These are phyloP conservation scores for Mucor piriformis DNA, from an alignment of 371 early-diverging fungal species.

Conservation along the genomic window DNA sequence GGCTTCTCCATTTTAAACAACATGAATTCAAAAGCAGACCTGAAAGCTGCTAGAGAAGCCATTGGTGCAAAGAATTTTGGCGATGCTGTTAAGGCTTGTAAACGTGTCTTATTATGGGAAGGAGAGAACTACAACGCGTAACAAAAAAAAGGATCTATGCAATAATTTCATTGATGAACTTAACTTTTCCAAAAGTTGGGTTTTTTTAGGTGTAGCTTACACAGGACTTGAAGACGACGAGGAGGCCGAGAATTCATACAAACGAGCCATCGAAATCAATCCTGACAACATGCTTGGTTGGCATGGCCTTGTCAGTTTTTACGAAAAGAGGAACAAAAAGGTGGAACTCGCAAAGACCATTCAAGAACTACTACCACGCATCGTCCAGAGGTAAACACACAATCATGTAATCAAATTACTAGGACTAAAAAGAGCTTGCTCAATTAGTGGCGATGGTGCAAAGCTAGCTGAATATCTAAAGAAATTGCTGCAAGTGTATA, in stretches of 20 bases:
- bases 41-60: slow-evolving; percentile 82
- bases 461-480: slow-evolving; percentile 62
- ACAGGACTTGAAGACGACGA: slow-evolving; percentile 66
- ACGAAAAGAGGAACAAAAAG: slow-evolving; percentile 58
- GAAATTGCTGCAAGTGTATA: slow-evolving; percentile 58
- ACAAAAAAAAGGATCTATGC: not conserved
- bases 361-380: slow-evolving; percentile 35
- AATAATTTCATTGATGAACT: not conserved
- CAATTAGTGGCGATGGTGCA: slow-evolving; percentile 53
- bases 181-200: slow-evolving; percentile 47
- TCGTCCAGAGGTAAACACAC: slow-evolving; percentile 27
- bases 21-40: slow-evolving; percentile 64
- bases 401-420: not conserved
- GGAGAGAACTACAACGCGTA: slow-evolving; percentile 82
- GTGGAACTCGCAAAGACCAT: slow-evolving; percentile 49
- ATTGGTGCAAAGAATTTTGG: slow-evolving; percentile 73
- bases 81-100: slow-evolving; percentile 71
- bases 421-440: no score
- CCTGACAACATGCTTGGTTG: slow-evolving; percentile 70
- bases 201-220: slow-evolving; percentile 80
- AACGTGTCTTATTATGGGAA: slow-evolving; percentile 74
- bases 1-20: not conserved
- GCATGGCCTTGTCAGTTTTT: slow-evolving; percentile 72
- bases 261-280: slow-evolving; percentile 67
- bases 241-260: slow-evolving; percentile 72